These are phyloP conservation scores for Plantago major DNA, from an alignment of 257 asterid species.

Conservation along the genomic window DNA sequence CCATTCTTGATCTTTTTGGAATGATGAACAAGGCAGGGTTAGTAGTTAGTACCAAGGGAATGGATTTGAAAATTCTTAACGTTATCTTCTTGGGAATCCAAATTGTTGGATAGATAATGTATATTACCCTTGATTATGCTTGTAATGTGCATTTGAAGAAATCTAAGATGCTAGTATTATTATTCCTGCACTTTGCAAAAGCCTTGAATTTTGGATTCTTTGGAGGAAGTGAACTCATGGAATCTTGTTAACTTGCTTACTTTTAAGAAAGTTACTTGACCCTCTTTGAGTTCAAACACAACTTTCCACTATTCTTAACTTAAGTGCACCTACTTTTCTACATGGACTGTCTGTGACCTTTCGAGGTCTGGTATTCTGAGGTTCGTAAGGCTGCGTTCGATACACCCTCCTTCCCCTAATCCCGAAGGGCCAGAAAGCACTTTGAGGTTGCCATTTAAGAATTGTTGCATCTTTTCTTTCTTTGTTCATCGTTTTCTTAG, in stretches of 20 bases:
- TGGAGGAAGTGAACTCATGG: constrained; percentile 23
- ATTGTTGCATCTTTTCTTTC: background rate
- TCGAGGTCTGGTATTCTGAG: too few species aligned
- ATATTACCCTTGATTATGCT: constrained; percentile 14
- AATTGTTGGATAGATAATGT: too few species aligned
- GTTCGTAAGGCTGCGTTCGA: too few species aligned
- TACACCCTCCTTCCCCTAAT: too few species aligned
- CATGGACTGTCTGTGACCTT: too few species aligned
- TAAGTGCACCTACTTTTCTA: constrained; percentile 2
- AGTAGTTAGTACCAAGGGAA: too few species aligned
- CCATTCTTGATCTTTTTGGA: too few species aligned
- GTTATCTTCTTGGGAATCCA: background rate
- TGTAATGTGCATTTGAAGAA: constrained; percentile 6
- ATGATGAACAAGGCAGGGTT: too few species aligned
- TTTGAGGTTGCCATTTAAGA: constrained; percentile 9
- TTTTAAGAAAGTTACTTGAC: constrained; percentile 15
- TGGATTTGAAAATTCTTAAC: too few species aligned
- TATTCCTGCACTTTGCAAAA: constrained; percentile 2
- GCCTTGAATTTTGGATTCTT: constrained; percentile 20
- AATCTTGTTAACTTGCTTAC: constrained; percentile 11
- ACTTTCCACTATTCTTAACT: constrained; percentile 11
- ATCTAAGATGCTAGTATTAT: background rate
- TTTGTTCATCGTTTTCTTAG: background rate
- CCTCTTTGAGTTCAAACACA: constrained; percentile 15
- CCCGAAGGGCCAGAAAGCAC: background rate